These are phyloP conservation scores for Poterioochromonas sp. DNA, from an alignment of 352 stramenopile species.

Conservation along the genomic window DNA sequence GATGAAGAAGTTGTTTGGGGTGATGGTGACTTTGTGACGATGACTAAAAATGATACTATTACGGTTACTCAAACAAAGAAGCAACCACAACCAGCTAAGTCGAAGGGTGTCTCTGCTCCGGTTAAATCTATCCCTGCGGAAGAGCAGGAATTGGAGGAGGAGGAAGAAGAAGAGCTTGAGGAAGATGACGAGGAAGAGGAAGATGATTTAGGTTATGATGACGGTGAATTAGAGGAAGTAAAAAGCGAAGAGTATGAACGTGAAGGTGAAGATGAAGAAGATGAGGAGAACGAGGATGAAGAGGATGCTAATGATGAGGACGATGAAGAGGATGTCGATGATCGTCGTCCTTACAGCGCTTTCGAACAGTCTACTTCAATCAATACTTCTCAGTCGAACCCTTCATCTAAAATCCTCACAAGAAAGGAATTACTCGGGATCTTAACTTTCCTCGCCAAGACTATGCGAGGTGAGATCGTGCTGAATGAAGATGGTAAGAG, in stretches of 20 bases:
- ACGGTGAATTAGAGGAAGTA: conserved; percentile 37
- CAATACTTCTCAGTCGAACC: too few species aligned
- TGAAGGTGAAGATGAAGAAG: conserved; percentile 38
- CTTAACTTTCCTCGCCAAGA: too few species aligned
- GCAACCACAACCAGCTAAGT: not conserved
- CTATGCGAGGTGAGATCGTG: too few species aligned
- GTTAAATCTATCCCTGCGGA: conserved; percentile 29
- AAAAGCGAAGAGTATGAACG: conserved; percentile 32
- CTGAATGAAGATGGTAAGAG: too few species aligned
- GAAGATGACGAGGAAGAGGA: conserved; percentile 46
- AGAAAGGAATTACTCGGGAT: too few species aligned
- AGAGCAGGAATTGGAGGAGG: conserved; percentile 37
- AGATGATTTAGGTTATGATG: conserved; percentile 47
- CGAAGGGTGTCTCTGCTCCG: not conserved
- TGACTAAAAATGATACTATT: not conserved
- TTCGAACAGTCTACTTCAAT: too few species aligned
- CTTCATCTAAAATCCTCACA: too few species aligned
- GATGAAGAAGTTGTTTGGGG: not conserved
- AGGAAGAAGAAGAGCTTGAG: conserved; percentile 38
- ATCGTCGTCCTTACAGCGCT: too few species aligned
- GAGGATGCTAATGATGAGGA: conserved; percentile 34
- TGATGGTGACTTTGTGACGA: not conserved
- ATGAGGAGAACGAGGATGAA: not conserved
- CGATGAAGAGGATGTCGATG: conserved; percentile 33
- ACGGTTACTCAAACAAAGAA: not conserved